Evolutionary conservation across 768 basidiomycete genomes (phyloP), one percentile per base, ranked within the genome.

Genomic region (Lactarius sanguifluus): DNA sequence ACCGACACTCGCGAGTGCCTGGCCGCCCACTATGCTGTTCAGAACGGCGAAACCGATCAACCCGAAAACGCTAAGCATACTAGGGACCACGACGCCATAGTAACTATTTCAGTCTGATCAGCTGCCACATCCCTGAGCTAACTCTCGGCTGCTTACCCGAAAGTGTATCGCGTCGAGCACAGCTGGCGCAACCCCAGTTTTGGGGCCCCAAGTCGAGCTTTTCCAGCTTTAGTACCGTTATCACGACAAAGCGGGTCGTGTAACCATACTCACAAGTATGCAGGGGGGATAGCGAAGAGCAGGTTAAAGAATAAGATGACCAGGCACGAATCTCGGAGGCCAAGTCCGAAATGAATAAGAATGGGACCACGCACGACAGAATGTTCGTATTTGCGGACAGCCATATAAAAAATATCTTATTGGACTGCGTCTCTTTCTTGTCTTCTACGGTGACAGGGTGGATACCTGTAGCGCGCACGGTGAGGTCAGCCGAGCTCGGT

Each of bases 121-220:
- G 45, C 8, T 38, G 20, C 5, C 9, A 41, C 52, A n/a, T 34
- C 60, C 1, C 55, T 5, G 30, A 30, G 15, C 28, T 12, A 10
- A 50, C 2, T 50, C 15, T 28, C 15, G 78, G 58, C 74, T 73
- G 72, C 77, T 7, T 16, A 82, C 81, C 85, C 85, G 70, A 85
- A 85, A 62, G 77, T 82, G 72, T 85, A 87, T 30, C 85, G 77
- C 3, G 92, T 87, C 55, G 85, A 83, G 23, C 91, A 85, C 91
- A 95, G 92, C 71, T 94, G 89, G 23, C 92, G 83, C 72, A 89
- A 83, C 13, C 94, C 94, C 0, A 90, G 78, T 73, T 86, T 87
- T 0, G 92, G 90, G 90, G 12, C 92, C 91, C 77, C 90, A 91
- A 3, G 87, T 85, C 25, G 84, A 76, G 64, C 83, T 84, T 32